A percentile compares a stretch with the other conserved stretches of the same genome.
Evolutionary conservation across 2,329 filamentous ascomycete genomes (phyloP).

Genomic region (Alternaria panax): DNA sequence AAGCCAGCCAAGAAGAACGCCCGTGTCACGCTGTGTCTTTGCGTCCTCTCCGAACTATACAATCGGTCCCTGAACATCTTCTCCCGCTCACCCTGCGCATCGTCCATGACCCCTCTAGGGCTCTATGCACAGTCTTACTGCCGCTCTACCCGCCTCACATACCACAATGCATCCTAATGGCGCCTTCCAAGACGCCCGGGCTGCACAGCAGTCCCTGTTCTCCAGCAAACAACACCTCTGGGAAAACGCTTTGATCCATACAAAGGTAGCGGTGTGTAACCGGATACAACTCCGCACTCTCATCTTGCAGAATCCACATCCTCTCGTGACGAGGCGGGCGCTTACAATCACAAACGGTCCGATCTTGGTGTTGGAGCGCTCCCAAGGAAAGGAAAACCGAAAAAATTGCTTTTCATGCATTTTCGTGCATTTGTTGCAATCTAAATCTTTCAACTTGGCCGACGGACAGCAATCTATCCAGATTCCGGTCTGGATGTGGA

Average conservation of each 20-base stretch:
- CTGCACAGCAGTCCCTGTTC: neutral
- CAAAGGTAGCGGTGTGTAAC: constrained; percentile 5
- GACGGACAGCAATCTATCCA: neutral
- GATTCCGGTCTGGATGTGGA: neutral
- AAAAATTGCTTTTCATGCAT: neutral
- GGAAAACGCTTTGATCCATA: neutral
- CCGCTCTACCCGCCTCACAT: neutral
- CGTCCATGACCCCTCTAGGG: neutral
- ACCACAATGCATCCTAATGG: neutral
- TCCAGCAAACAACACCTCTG: neutral
- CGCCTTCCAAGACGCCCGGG: neutral
- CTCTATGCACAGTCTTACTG: neutral
- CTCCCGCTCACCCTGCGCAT: neutral
- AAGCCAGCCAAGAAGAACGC: neutral
- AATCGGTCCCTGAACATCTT: neutral
- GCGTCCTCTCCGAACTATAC: neutral
- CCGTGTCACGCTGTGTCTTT: neutral
- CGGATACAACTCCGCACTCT: constrained; percentile 1
- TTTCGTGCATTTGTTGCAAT: constrained; percentile 4
- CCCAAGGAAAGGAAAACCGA: neutral
- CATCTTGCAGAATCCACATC: neutral
- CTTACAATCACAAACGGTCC: constrained; percentile 4
- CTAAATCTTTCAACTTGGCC: constrained; percentile 3
- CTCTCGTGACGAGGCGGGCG: constrained; percentile 1
- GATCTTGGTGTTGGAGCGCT: neutral